These are phyloP conservation scores for Acrasis kona DNA, from an alignment of 78 protist genomes.

Conservation along the genomic window DNA sequence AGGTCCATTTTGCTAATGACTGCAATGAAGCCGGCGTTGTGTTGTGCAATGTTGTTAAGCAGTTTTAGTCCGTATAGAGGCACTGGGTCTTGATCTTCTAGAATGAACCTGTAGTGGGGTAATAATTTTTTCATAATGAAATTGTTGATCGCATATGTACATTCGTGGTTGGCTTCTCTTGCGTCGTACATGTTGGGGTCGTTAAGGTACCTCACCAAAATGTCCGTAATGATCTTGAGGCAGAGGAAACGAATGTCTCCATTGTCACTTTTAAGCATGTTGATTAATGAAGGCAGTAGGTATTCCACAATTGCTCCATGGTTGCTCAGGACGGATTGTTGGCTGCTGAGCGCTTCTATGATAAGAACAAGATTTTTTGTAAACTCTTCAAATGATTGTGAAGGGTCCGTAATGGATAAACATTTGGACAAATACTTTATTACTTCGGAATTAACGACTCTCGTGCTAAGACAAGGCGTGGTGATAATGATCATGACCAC, in stretches of 20 bases:
- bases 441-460: too few relatives aligned
- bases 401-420: too few relatives aligned
- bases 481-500: too few relatives aligned
- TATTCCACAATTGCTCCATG: too few relatives aligned
- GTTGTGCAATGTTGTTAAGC: conserved; percentile 1
- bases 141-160: not conserved
- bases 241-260: conserved; percentile 16
- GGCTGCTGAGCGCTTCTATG: too few relatives aligned
- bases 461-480: too few relatives aligned
- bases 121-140: not conserved
- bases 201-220: not conserved
- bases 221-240: conserved; percentile 14
- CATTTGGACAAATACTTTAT: too few relatives aligned
- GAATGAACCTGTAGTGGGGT: not conserved
- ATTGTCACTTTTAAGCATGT: not conserved
- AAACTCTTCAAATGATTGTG: too few relatives aligned
- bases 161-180: not conserved
- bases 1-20: not conserved
- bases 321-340: too few relatives aligned
- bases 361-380: too few relatives aligned
- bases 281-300: not conserved
- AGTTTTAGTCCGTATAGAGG: conserved; percentile 20
- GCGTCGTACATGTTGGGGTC: not conserved
- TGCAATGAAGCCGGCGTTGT: not conserved
- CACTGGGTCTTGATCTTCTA: conserved; percentile 19